These are phyloP conservation scores for Trichocomaceae sp. DNA, from an alignment of 2,329 filamentous ascomycete genomes.

Conservation along the genomic window DNA sequence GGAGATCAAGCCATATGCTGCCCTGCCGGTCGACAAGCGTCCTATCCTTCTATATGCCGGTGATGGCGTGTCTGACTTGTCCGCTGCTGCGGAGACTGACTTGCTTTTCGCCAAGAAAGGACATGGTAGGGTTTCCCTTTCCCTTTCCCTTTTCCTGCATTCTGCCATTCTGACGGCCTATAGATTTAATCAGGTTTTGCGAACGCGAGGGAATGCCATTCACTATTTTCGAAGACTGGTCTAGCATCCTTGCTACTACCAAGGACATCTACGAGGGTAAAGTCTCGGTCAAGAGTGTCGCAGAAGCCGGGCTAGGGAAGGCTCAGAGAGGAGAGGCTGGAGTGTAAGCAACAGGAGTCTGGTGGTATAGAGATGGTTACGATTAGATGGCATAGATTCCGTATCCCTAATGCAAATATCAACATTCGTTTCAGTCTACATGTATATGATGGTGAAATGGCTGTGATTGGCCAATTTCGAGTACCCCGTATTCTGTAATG, in stretches of 20 bases:
- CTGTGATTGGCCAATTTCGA: background rate
- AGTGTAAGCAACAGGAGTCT: background rate
- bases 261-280: slow-evolving; percentile 71
- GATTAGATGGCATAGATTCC: background rate
- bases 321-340: background rate
- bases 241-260: slow-evolving; percentile 66
- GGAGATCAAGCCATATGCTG: slow-evolving; percentile 74
- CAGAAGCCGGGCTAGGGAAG: slow-evolving; percentile 40
- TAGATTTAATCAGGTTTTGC: slow-evolving; percentile 83
- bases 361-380: background rate
- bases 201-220: slow-evolving; percentile 78
- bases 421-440: background rate
- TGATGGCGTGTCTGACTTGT: slow-evolving; percentile 87
- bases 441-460: background rate
- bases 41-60: slow-evolving; percentile 91
- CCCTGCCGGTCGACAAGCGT: slow-evolving; percentile 59
- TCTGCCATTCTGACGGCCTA: slow-evolving; percentile 13
- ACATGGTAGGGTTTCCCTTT: slow-evolving; percentile 53
- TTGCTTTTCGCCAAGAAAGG: slow-evolving; percentile 89
- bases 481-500: background rate
- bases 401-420: background rate
- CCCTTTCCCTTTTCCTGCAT: background rate
- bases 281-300: slow-evolving; percentile 63
- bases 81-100: slow-evolving; percentile 86
- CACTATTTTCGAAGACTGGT: slow-evolving; percentile 80